phyloP scores from a whole-genome alignment of 345 rosid species.

The Brassica rapa region DNA sequence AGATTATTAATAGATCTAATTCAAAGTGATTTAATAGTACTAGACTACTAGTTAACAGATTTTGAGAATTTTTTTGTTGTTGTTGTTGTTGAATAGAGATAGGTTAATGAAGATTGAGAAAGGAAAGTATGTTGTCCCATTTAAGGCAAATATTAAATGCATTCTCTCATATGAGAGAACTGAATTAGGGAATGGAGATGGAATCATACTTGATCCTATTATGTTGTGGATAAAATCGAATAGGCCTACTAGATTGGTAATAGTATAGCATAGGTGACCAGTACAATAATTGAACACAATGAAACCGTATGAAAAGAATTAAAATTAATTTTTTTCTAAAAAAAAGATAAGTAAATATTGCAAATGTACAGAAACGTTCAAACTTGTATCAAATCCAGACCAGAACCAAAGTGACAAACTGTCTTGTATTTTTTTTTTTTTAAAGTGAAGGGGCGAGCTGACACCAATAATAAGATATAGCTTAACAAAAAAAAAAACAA shows the following conservation, averaged over 20 bases:
- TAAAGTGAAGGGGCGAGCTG: neutral
- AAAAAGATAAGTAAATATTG: neutral
- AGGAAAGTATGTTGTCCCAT: neutral
- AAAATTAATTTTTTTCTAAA: too few relatives aligned
- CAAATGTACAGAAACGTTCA: neutral
- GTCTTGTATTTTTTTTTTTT: too few relatives aligned
- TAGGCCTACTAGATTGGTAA: neutral
- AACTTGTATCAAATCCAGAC: neutral
- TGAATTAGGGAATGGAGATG: neutral
- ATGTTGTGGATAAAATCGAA: neutral
- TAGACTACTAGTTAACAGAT: too few relatives aligned
- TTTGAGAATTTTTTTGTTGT: neutral
- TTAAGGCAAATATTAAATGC: neutral
- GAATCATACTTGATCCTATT: neutral
- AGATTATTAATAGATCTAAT: too few relatives aligned
- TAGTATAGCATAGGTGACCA: neutral
- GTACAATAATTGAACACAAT: neutral
- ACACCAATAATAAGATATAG: neutral
- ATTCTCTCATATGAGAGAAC: neutral
- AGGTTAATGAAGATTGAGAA: neutral
- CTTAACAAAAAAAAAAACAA: neutral
- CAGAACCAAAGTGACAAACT: neutral
- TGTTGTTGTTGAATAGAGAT: neutral
- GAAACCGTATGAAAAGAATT: neutral
- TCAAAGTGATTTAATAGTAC: too few relatives aligned